Percentiles rank a stretch among this genome's conserved stretches.
phyloP scores from a whole-genome alignment of 2,329 filamentous ascomycete species.

The Lasiodiplodia sp. region DNA sequence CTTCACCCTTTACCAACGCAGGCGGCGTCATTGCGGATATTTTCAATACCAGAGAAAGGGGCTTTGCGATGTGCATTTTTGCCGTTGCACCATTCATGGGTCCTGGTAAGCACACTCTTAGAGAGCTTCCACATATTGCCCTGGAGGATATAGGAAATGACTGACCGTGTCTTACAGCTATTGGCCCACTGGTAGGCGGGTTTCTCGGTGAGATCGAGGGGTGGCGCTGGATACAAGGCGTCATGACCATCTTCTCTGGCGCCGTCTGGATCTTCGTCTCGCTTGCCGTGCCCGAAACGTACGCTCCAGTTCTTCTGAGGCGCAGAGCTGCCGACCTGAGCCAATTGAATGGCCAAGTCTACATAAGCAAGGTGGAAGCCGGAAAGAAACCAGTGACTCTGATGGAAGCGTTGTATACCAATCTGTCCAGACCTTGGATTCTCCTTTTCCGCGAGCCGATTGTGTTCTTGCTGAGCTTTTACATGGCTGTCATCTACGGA shows the following conservation, averaged over 20 bases:
- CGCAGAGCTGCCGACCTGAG: conserved; percentile 57
- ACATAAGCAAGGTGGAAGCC: conserved; percentile 51
- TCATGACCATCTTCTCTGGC: conserved; percentile 46
- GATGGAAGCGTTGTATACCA: conserved; percentile 60
- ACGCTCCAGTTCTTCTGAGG: conserved; percentile 60
- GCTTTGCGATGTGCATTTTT: conserved; percentile 47
- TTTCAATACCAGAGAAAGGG: conserved; percentile 47
- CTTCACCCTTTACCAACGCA: conserved; percentile 66
- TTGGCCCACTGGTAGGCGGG: conserved; percentile 50
- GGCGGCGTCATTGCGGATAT: conserved; percentile 49
- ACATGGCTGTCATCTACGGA: conserved; percentile 68
- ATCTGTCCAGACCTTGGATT: conserved; percentile 70
- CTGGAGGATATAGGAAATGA: conserved; percentile 56
- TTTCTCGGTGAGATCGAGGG: conserved; percentile 42
- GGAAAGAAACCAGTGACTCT: conserved; percentile 53
- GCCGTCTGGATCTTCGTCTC: conserved; percentile 43
- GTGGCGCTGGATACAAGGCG: conserved; percentile 50
- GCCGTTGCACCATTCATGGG: conserved; percentile 52
- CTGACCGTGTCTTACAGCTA: conserved; percentile 64
- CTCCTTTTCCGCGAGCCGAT: conserved; percentile 76
- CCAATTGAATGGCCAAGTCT: conserved; percentile 59
- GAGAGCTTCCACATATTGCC: conserved; percentile 38
- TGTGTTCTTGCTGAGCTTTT: conserved; percentile 68
- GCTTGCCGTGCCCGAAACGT: conserved; percentile 50
- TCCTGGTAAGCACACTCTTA: conserved; percentile 34